phyloP scores from a whole-genome alignment of 75 land plant species.

The Pinus albicaulis region DNA sequence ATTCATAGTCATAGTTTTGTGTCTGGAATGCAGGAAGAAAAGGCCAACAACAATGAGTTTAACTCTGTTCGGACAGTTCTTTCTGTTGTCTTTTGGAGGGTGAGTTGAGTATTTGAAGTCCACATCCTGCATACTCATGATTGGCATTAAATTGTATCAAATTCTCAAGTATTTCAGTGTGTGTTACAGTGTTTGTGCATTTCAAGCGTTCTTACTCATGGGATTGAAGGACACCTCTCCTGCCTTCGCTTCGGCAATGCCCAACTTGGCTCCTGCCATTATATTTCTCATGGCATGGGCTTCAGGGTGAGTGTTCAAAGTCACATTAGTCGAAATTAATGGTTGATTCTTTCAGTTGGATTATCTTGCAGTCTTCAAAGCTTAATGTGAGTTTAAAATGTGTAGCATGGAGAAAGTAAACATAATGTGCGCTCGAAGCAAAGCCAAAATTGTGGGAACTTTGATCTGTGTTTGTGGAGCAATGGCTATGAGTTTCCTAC shows the following conservation, averaged over 20 bases:
- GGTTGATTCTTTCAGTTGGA: background rate
- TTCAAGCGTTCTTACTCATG: conserved; percentile 36
- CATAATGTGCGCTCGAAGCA: conserved; percentile 35
- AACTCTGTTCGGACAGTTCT: conserved; percentile 23
- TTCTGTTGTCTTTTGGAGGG: conserved; percentile 50
- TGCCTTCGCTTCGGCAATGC: conserved; percentile 67
- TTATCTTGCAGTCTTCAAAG: too few relatives aligned
- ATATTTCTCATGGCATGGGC: conserved; percentile 57
- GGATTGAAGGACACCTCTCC: conserved; percentile 60
- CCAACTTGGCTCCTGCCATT: conserved; percentile 63
- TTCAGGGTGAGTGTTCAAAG: conserved; percentile 28
- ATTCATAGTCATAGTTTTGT: background rate
- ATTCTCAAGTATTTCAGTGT: background rate
- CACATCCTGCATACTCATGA: background rate
- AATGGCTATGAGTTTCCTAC: conserved; percentile 48
- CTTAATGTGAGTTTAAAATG: background rate
- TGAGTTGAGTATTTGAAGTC: conserved; percentile 10
- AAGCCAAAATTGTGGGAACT: conserved; percentile 50
- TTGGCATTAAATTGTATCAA: background rate
- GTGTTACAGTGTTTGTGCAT: conserved; percentile 37
- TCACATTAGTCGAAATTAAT: too few relatives aligned
- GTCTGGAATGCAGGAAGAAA: conserved; percentile 26
- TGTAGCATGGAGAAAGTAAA: conserved; percentile 55
- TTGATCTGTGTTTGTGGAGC: conserved; percentile 57
- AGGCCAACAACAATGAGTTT: conserved; percentile 34